Base-by-base conservation (phyloP, 1,139 yeast species). In the Pichia sp. region DNA sequence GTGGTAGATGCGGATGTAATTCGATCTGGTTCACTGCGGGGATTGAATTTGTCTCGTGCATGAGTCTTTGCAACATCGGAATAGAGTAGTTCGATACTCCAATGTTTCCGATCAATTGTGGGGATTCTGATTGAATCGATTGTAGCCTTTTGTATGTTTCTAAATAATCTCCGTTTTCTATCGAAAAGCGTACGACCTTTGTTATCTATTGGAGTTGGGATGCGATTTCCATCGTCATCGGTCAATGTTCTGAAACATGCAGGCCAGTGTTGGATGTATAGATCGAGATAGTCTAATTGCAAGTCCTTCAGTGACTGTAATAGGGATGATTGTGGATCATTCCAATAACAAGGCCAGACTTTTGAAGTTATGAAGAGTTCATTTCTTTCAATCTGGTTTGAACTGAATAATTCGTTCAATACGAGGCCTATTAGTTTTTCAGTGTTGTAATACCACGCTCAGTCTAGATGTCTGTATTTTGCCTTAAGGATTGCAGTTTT, bases 351-450 rank as follows among this genome's bases (percentile, higher is more conserved):
- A 8, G 58, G 58, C 87, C 90, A 83, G 53, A 88, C 73, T 66
- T 89, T 89, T 55, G 96, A 85, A 58, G 95, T 87, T 55, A 89
- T 70, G 57, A 83, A 88, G 48, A 89, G 58, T 43, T 88, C 87
- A 46, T 77, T 79, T 62, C 96, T 44, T 30, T 49, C 49, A 14
- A 55, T 44, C 19, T 40, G 39, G 2, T 55, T 76, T 44, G 83
- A 80, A 42, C 84, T 72, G 42, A 82, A 80, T 24, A 86, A 77
- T 47, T 83, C 83, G 51, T 69, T 76, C 62, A 85, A 76, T 36
- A 79, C 81, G 52, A 65, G 70, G 39, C 95, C 95, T 46, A 87
- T 85, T 46, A 72, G 76, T 33, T 67, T 79, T 61, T 85, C 91
- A 59, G 83, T 84, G 19, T 71, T 71, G 66, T 85, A 85, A 46